Evolutionary conservation across 495 filamentous ascomycete species (phyloP).

Genomic region (Hypomontagnella monticulosa): DNA sequence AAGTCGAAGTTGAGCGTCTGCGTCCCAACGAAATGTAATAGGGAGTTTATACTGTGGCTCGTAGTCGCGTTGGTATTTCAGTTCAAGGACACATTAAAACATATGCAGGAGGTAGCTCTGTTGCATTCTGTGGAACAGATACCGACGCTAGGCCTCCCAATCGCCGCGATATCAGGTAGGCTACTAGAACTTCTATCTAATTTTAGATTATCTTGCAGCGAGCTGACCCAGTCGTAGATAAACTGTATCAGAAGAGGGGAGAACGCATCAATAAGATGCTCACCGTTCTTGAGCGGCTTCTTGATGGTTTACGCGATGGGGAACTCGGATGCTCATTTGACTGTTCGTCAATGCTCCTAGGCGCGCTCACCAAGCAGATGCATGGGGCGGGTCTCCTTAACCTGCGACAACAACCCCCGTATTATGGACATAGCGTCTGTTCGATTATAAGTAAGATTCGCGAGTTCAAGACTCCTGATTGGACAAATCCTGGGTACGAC

Average conservation of each 20-base stretch:
- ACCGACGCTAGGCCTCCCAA: constrained; percentile 12
- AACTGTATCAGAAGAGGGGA: background rate
- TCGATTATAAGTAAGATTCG: background rate
- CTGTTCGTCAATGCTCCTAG: constrained; percentile 15
- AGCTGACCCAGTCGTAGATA: constrained; percentile 5
- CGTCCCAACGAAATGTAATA: background rate
- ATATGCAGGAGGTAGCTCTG: constrained; percentile 1
- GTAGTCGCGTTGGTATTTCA: constrained; percentile 8
- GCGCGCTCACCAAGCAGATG: constrained; percentile 16
- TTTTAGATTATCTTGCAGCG: background rate
- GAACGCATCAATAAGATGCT: background rate
- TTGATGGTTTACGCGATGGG: background rate
- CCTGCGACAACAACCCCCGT: background rate
- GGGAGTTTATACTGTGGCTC: constrained; percentile 14
- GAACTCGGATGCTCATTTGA: constrained; percentile 8
- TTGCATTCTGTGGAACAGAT: background rate
- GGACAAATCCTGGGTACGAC: too few relatives aligned
- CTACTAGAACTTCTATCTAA: background rate
- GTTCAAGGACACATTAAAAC: background rate
- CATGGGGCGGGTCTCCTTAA: background rate
- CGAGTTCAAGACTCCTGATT: background rate
- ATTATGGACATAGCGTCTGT: constrained; percentile 3
- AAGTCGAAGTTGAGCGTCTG: too few relatives aligned
- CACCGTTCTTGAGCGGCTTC: background rate
- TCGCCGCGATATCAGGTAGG: constrained; percentile 13